Percentiles rank a stretch among this genome's conserved stretches.
Conservation (phyloP, 345 rosid genomes). For the Durio zibethinus region DNA sequence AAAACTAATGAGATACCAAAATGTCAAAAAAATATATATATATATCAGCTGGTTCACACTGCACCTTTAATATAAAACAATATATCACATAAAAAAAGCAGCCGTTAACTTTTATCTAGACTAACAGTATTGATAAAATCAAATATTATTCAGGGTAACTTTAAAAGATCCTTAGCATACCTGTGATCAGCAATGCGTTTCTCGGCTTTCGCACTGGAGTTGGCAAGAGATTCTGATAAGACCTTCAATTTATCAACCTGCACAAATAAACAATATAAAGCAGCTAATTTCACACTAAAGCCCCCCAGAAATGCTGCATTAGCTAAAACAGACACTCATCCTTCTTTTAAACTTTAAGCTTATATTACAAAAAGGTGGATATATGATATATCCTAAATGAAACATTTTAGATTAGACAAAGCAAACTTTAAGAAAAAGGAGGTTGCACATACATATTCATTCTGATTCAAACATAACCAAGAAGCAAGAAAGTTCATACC, state of each 20-base stretch:
- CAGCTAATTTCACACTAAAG: neutral
- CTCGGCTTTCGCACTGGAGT: slow-evolving; percentile 74
- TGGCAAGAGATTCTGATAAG: slow-evolving; percentile 81
- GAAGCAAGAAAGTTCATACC: slow-evolving; percentile 33
- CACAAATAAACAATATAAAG: neutral
- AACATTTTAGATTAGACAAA: neutral
- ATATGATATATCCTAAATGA: neutral
- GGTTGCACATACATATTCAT: neutral
- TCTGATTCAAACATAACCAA: neutral
- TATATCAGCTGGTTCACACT: neutral
- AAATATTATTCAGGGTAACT: neutral
- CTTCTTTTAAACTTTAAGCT: neutral
- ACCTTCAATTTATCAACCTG: slow-evolving; percentile 76
- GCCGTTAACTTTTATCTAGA: neutral
- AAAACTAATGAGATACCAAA: neutral
- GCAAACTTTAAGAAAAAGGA: slow-evolving; percentile 1
- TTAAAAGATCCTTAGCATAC: neutral
- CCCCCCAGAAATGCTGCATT: neutral
- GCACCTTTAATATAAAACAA: neutral
- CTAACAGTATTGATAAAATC: neutral
- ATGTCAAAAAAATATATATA: neutral
- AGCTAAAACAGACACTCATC: neutral
- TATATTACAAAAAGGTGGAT: neutral
- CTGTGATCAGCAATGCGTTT: slow-evolving; percentile 51
- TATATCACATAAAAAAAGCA: neutral